A percentile compares a stretch with the other conserved stretches of the same genome.
Evolutionary conservation across 768 basidiomycete genomes (phyloP).

Genomic region (Suillus discolor): DNA sequence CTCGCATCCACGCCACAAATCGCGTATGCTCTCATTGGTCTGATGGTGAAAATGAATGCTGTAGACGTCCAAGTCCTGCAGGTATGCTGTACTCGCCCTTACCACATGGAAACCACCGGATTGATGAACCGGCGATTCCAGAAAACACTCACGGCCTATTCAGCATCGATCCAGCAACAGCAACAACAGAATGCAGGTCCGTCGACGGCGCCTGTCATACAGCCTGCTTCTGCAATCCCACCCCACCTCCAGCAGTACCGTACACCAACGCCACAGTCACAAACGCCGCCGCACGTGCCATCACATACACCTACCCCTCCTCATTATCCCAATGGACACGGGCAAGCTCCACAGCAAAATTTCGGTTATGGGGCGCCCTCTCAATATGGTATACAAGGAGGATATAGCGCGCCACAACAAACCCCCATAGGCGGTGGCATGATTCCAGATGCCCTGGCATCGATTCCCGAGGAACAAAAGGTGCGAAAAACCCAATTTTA

Average conservation of each 20-base stretch:
- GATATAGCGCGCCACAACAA: constrained; percentile 24
- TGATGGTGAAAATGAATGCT: constrained; percentile 79
- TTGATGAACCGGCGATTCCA: constrained; percentile 18
- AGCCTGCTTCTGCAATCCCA: constrained; percentile 46
- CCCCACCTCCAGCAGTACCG: constrained; percentile 40
- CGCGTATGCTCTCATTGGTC: constrained; percentile 72
- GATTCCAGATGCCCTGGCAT: constrained; percentile 56
- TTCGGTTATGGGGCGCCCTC: constrained; percentile 14
- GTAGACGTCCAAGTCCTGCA: constrained; percentile 77
- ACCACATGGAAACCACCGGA: background rate
- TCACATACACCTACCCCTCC: constrained; percentile 12
- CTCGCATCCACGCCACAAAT: constrained; percentile 75
- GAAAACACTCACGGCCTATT: constrained; percentile 68
- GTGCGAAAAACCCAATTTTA: constrained; percentile 20
- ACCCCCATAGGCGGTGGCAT: constrained; percentile 14
- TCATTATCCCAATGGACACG: constrained; percentile 27
- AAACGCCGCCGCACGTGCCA: constrained; percentile 26
- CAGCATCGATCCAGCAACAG: constrained; percentile 16
- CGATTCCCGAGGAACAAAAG: constrained; percentile 72
- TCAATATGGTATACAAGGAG: constrained; percentile 20
- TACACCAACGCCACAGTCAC: constrained; percentile 37
- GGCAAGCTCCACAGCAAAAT: constrained; percentile 29
- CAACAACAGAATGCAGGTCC: constrained; percentile 20
- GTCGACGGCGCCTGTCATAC: constrained; percentile 17
- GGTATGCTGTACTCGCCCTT: constrained; percentile 38